Evolutionary conservation across 2,329 filamentous ascomycete genomes (phyloP), one percentile per base, ranked within the genome.

Genomic region (Fusarium staphyleae): DNA sequence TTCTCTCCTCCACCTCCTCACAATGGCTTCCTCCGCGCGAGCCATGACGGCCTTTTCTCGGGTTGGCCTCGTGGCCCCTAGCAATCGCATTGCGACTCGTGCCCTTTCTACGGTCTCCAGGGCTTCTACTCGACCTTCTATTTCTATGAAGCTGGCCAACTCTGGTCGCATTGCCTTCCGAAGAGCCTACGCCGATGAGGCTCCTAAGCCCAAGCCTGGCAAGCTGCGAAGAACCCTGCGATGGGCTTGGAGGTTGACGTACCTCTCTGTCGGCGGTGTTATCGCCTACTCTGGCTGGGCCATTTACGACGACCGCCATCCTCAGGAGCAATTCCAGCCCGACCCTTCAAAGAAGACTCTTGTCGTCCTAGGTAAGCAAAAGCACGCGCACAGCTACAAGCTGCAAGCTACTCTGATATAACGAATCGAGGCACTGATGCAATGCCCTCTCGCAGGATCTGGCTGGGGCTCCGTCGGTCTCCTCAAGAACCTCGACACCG

Each of bases 401-500:
- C 33, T 42, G n/a, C 42, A 8, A n/a, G n/a, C n/a, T n/a, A n/a
- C n/a, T 30, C 41, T 22, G 14, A 46, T 48, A 52, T 66, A 29
- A n/a, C 26, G 40, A 47, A 37, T 46, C 43, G 29, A 53, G 28
- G 60, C 39, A 50, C 65, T 71, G 49, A 70, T 65, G 51, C 54
- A 55, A 60, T 39, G 46, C 42, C 45, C 40, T 59, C 35, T 14
- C 13, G 28, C 57, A 97, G 93, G 93, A 71, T 96, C 93, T 68
- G 95, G 95, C 67, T 99, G 95, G 95, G 95, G 80, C 67, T 91
- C 93, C 35, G 91, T 99, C 70, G 96, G 93, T 56, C 87, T 99
- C 57, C 86, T 99, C 65, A 99, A 99, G 86, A 97, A 96, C 75
- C 90, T 99, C 76, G 93, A 99, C 73, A 97, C 93, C 57, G 90